Percentiles rank a stretch among this genome's conserved stretches.
phyloP scores from a whole-genome alignment of 768 basidiomycete genomes.

The Pilatotrama ljubarskyi region DNA sequence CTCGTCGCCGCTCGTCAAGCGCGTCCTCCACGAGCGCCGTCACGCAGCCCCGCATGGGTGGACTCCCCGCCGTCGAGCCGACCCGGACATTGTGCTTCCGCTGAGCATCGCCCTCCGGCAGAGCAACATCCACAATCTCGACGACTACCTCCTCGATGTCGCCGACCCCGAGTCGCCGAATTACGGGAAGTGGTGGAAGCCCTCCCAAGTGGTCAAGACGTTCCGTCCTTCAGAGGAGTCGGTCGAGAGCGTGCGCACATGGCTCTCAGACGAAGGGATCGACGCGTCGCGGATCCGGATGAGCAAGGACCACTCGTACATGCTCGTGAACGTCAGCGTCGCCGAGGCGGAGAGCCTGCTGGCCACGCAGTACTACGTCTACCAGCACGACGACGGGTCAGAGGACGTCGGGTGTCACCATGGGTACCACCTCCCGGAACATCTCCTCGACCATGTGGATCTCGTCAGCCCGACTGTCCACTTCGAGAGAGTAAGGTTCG shows the following conservation, averaged over 20 bases:
- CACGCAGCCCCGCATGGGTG: conserved; percentile 39
- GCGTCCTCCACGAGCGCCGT: conserved; percentile 15
- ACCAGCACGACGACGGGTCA: conserved; percentile 31
- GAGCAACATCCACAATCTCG: conserved; percentile 32
- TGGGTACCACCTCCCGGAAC: conserved; percentile 61
- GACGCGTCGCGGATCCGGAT: conserved; percentile 25
- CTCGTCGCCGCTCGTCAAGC: neutral
- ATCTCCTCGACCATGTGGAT: conserved; percentile 59
- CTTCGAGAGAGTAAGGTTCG: conserved; percentile 40
- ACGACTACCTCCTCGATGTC: conserved; percentile 34
- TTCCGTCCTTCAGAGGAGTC: conserved; percentile 35
- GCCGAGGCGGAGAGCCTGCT: conserved; percentile 44
- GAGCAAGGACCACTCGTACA: conserved; percentile 31
- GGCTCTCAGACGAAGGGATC: conserved; percentile 35
- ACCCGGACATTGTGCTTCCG: conserved; percentile 32
- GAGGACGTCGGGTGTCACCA: conserved; percentile 57
- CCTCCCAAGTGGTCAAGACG: conserved; percentile 29
- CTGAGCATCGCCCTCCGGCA: conserved; percentile 40
- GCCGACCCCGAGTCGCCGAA: conserved; percentile 38
- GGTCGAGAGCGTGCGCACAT: conserved; percentile 30
- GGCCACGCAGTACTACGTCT: conserved; percentile 46
- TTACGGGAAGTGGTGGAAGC: conserved; percentile 40
- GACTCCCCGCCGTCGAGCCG: conserved; percentile 37
- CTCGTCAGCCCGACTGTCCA: conserved; percentile 71
- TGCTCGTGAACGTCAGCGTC: conserved; percentile 41